Base-by-base conservation (phyloP, 2,329 filamentous ascomycete genomes). In the Grosmannia clavigera region DNA sequence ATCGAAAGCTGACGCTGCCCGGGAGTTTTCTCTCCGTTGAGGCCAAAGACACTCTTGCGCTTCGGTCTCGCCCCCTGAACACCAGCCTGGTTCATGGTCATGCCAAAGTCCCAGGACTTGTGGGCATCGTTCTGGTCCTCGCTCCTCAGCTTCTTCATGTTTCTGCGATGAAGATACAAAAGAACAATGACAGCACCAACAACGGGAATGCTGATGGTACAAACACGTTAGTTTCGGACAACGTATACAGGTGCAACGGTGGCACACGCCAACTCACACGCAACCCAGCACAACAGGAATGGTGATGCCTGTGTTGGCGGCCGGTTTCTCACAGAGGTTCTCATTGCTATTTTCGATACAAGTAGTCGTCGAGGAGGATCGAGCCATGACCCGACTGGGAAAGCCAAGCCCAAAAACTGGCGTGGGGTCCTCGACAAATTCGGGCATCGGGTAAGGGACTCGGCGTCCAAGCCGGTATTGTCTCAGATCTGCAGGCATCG, bases 61-160 rank as follows among this genome's bases (percentile, higher is more conserved):
- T 76, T 79, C 50, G 69, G 69, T 61, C 76, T 76, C 54, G 65
- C 64, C n/a, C 62, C 64, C 33, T 35, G 33, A 10, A 35, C 33
- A 58, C 64, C 66, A 29, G 60, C 61, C 65, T 69, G 58, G 38
- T 76, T 72, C 60, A 87, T 74, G 46, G 75, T 90, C 69, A 96
- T 74, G 43, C 94, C 94, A 70, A 96, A 99, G 71, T 99, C 94
- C 69, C 97, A 80, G 0, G 90, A 94, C 69, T 87, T 92, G 73
- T 95, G 90, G 66, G 90, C 89, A 72, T 96, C 92, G 64, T 87
- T 84, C 22, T 81, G 79, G 74, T 99, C 94, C 74, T 99, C 94
- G 61, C 79, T 75, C 60, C 78, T 78, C 64, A 90, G 78, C 67
- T 84, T 90, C 70, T 81, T 83, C 48, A 88, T 74, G 67, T 90